Conservation (phyloP, 2,329 filamentous ascomycete genomes). For the Lasiodiplodia sp. region DNA sequence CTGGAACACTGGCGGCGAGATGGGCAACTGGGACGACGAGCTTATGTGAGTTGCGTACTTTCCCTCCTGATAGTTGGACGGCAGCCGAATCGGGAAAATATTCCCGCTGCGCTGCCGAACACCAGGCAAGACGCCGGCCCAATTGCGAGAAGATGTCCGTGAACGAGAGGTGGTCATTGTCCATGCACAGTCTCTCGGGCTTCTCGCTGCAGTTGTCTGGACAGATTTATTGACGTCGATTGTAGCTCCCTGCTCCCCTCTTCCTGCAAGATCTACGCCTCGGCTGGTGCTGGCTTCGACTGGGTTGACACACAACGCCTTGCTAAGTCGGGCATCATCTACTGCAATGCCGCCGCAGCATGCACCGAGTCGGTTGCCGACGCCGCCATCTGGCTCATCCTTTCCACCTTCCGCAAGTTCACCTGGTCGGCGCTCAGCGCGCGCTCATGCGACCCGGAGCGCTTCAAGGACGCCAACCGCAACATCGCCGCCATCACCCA, state of each 20-base stretch:
- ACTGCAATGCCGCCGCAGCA: slow-evolving; percentile 50
- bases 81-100: slow-evolving; percentile 26
- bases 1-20: slow-evolving; percentile 67
- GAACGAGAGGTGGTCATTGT: not conserved
- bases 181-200: not conserved
- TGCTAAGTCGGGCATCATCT: slow-evolving; percentile 62
- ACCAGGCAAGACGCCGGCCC: not conserved
- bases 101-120: slow-evolving; percentile 14
- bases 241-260: slow-evolving; percentile 55
- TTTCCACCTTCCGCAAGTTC: slow-evolving; percentile 63
- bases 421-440: slow-evolving; percentile 34
- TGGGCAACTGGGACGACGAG: slow-evolving; percentile 69
- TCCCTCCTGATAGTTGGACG: not conserved
- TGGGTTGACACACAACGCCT: slow-evolving; percentile 65
- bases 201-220: not conserved
- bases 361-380: slow-evolving; percentile 74
- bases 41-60: slow-evolving; percentile 51
- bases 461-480: slow-evolving; percentile 31
- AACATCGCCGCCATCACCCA: slow-evolving; percentile 32
- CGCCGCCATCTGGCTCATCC: slow-evolving; percentile 65
- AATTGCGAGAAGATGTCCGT: too few relatives aligned
- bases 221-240: not conserved
- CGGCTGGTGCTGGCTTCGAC: slow-evolving; percentile 69
- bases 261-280: slow-evolving; percentile 64
- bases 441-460: slow-evolving; percentile 32